These are phyloP conservation scores for Stereocaulon alpinum DNA, from an alignment of 495 filamentous ascomycete species.

Conservation along the genomic window DNA sequence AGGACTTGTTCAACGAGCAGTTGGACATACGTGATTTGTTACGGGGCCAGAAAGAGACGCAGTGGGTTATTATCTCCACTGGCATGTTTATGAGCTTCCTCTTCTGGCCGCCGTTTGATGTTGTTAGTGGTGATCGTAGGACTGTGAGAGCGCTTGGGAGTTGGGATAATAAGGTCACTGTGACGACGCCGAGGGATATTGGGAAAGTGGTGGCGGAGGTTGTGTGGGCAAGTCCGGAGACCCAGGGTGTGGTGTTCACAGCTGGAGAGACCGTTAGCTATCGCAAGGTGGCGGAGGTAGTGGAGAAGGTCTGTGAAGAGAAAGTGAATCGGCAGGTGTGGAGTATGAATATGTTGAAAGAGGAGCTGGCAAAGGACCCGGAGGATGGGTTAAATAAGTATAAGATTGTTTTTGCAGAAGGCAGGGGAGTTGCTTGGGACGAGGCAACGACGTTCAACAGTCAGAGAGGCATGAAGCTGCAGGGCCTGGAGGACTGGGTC, in stretches of 20 bases:
- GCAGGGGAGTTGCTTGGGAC: constrained; percentile 47
- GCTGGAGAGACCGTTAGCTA: constrained; percentile 52
- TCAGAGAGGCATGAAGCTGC: constrained; percentile 32
- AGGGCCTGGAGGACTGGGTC: constrained; percentile 34
- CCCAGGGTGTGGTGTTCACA: constrained; percentile 36
- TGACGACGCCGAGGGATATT: constrained; percentile 50
- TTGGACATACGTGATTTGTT: constrained; percentile 44
- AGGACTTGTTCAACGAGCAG: constrained; percentile 55
- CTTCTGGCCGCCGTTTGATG: constrained; percentile 46
- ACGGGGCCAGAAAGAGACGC: constrained; percentile 34
- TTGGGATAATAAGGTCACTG: constrained; percentile 46
- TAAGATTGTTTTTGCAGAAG: constrained; percentile 43
- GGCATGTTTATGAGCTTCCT: constrained; percentile 58
- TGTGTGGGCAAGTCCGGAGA: constrained; percentile 31
- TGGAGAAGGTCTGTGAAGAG: constrained; percentile 33
- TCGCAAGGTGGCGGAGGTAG: constrained; percentile 37
- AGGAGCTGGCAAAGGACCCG: constrained; percentile 35
- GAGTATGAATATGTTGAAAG: constrained; percentile 29
- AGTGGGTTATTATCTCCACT: constrained; percentile 49
- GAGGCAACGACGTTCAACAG: constrained; percentile 38
- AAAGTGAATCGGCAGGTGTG: constrained; percentile 37
- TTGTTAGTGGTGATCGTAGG: constrained; percentile 31
- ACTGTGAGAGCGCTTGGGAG: constrained; percentile 42
- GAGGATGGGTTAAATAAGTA: constrained; percentile 47
- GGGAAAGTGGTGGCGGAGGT: constrained; percentile 42